These are phyloP conservation scores for Astraeus odoratus DNA, from an alignment of 768 basidiomycete genomes.

Conservation along the genomic window DNA sequence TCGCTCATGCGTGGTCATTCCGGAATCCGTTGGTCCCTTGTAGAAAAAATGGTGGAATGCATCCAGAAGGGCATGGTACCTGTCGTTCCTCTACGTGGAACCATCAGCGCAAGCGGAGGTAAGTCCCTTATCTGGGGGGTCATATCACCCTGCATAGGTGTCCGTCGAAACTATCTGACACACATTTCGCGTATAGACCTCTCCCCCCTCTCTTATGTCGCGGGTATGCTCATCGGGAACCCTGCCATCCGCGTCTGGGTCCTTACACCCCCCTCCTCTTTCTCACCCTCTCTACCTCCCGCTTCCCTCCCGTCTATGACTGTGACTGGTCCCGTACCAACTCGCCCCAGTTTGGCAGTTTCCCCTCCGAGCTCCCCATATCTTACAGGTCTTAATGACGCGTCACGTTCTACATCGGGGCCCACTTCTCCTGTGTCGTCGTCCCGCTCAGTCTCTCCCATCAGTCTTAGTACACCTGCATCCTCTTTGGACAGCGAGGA, in stretches of 20 bases:
- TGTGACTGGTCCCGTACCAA: constrained; percentile 9
- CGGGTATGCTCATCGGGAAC: constrained; percentile 74
- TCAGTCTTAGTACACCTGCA: constrained; percentile 33
- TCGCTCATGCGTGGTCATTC: constrained; percentile 86
- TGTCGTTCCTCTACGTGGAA: constrained; percentile 76
- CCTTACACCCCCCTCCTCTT: constrained; percentile 25
- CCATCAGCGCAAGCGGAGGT: constrained; percentile 82
- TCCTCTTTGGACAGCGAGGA: constrained; percentile 22
- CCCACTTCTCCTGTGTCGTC: constrained; percentile 13
- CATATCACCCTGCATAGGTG: constrained; percentile 5
- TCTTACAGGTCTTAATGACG: background rate
- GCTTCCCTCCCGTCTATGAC: background rate
- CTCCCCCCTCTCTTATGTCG: constrained; percentile 78
- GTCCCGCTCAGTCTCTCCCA: constrained; percentile 37
- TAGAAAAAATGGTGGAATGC: constrained; percentile 71
- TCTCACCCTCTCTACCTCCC: background rate
- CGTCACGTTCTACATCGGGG: constrained; percentile 12
- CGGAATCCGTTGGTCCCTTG: constrained; percentile 73
- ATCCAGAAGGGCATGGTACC: constrained; percentile 69
- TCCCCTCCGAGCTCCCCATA: background rate
- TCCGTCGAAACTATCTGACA: constrained; percentile 5
- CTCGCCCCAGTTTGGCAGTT: constrained; percentile 6
- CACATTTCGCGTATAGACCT: constrained; percentile 40
- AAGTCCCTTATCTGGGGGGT: constrained; percentile 11
- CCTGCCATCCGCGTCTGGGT: constrained; percentile 68